A percentile compares a stretch with the other conserved stretches of the same genome.
These are phyloP conservation scores for Solanum clarkiae DNA, from an alignment of 257 asterid genomes.

Conservation along the genomic window DNA sequence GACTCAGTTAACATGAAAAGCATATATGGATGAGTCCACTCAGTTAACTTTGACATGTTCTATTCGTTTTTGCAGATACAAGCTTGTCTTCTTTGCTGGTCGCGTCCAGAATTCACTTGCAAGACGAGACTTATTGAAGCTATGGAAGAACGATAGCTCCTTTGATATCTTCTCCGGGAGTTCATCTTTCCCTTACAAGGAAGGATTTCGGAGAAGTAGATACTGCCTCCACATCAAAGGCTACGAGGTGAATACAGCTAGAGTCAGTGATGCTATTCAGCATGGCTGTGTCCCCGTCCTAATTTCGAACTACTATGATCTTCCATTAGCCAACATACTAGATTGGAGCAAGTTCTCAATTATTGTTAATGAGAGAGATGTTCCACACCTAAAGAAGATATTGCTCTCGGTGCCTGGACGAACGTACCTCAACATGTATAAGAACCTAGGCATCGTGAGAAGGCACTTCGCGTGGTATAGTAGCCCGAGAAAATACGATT, in stretches of 20 bases:
- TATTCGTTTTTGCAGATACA: constrained; percentile 26
- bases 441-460: constrained; percentile 38
- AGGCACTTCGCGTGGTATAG: constrained; percentile 61
- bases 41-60: not conserved
- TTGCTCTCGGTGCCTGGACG: constrained; percentile 32
- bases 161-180: constrained; percentile 41
- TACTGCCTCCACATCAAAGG: constrained; percentile 77
- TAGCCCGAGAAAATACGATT: constrained; percentile 33
- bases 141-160: constrained; percentile 50
- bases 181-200: constrained; percentile 42
- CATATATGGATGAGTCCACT: too few relatives aligned
- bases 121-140: constrained; percentile 29
- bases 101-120: constrained; percentile 51
- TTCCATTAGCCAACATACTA: constrained; percentile 56
- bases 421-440: constrained; percentile 34
- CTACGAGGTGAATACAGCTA: constrained; percentile 81
- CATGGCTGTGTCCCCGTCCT: constrained; percentile 70
- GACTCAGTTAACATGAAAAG: too few relatives aligned
- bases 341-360: constrained; percentile 73
- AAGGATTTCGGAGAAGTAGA: constrained; percentile 60
- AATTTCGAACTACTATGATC: constrained; percentile 66
- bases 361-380: constrained; percentile 32
- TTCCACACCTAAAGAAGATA: constrained; percentile 30
- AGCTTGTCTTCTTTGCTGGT: constrained; percentile 64
- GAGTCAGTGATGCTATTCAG: constrained; percentile 66